Evolutionary conservation across 345 rosid species (phyloP).

Genomic region (Citropsis articulata): DNA sequence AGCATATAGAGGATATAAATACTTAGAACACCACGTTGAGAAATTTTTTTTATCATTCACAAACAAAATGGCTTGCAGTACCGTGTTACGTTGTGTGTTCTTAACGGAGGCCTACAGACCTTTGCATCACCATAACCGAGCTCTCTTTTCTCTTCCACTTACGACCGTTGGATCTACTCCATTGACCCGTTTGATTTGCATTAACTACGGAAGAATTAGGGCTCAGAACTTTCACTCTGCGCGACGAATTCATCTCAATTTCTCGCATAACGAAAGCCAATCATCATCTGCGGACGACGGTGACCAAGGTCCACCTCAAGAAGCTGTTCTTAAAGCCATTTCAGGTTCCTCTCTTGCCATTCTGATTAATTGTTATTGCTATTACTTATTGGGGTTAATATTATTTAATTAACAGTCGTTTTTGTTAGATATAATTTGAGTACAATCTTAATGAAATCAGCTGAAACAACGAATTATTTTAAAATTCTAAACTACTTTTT

Average conservation of each 20-base stretch:
- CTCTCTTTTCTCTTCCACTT: constrained; percentile 26
- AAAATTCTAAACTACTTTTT: not conserved
- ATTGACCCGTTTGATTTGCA: constrained; percentile 22
- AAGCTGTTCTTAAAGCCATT: constrained; percentile 92
- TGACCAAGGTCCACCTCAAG: constrained; percentile 86
- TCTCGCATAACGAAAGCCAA: constrained; percentile 31
- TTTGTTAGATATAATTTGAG: not conserved
- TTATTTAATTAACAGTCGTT: not conserved
- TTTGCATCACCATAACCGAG: constrained; percentile 27
- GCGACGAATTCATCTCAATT: constrained; percentile 28
- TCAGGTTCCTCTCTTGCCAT: constrained; percentile 48
- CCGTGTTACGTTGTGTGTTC: constrained; percentile 56
- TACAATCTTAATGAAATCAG: not conserved
- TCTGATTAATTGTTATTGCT: not conserved
- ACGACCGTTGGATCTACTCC: constrained; percentile 25
- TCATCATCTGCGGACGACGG: constrained; percentile 30
- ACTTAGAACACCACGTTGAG: not conserved
- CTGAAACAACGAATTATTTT: not conserved
- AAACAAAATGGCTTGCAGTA: constrained; percentile 66
- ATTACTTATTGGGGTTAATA: not conserved
- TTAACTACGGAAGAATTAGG: constrained; percentile 30
- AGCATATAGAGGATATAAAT: constrained; percentile 13
- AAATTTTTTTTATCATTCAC: not conserved
- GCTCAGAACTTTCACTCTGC: constrained; percentile 26
- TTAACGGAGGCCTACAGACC: constrained; percentile 52